Base-by-base conservation (phyloP, 352 stramenopile genomes). In the Phytophthora brassicae region DNA sequence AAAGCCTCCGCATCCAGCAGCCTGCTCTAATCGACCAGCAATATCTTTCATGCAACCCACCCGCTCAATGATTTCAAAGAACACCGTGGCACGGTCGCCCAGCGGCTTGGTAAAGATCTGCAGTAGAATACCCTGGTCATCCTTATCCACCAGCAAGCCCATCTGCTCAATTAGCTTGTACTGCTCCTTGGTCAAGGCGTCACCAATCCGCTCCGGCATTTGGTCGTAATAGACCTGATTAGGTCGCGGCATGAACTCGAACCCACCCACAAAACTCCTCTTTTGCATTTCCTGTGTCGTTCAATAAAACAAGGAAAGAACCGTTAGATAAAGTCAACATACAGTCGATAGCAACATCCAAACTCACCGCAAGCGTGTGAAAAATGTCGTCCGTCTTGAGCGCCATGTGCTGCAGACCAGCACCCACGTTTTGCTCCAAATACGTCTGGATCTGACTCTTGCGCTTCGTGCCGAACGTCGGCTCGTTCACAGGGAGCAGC, bases 381-480 rank as follows among this genome's bases (percentile, higher is more conserved):
- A 99, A 98, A 60, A 99, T 98, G 73, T 99, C 94, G 69, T 95
- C 70, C 2, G 94, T 98, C 72, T 98, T 98, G 48, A 98, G 80
- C n/a, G 95, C 95, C 70, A 99, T 93, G 81, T 99, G 95, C 81
- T 99, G 96, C 36, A 99, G 75, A 26, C 96, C 96, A 4, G 91
- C 56, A 23, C 96, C 96, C 31, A 96, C 88, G 69, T 99, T 98
- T 71, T 98, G 91, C 77, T 97, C 91, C 8, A 99, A 58, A 69
- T 97, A 99, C 7, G 94, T 98, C 73, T 98, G 92, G 63, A 98
- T 98, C 74, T 98, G 93, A 62, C 80, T 96, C 76, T 98, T 98
- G 54, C 91, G 81, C 72, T 91, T 95, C 11, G 82, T 94, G 52
- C 92, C 94, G 51, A 96, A 92, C 8, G 92, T 98, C 12, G 95